Evolutionary conservation across 495 filamentous ascomycete species (phyloP), one percentile per base, ranked within the genome.

Genomic region (Eremomyces bilateralis): DNA sequence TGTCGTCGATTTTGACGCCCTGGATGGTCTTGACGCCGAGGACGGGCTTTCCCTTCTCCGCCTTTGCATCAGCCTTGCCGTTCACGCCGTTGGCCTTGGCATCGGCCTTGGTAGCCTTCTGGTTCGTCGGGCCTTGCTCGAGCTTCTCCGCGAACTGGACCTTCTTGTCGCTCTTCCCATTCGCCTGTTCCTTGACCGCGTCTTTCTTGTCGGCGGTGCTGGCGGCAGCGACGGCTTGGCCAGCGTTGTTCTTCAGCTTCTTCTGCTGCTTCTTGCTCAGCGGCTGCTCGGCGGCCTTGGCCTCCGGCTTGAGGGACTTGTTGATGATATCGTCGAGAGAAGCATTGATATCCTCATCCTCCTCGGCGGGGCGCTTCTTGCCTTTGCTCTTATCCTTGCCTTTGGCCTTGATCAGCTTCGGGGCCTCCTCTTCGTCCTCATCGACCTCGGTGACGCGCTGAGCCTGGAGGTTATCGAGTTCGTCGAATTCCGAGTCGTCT

Each of bases 81-180:
- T 35, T 22, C 13, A 27, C 24, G 8, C 13, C 13, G 8, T 6
- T 58, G 16, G 44, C 47, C 38, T 41, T 43, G 17, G 46, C 29
- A 22, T 58, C 52, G 39, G 44, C 33, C 47, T 64, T 69, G 21
- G 45, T 37, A 18, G 37, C 41, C 35, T 19, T 12, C 31, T 57
- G 60, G 13, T 48, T 39, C 28, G 82, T 82, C 25, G 88, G 88
- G 31, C 85, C 88, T 53, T 92, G 83, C 63, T 95, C 90, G 21
- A 97, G 77, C 53, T 94, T 80, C 66, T 94, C 90, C 43, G 88
- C 88, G 53, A 99, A 99, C 58, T 92, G 81, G 20, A 99, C 88
- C 63, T 94, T 94, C 71, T 95, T 97, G 53, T 80, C 76, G 42
- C 60, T 46, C 53, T 74, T 66, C 15, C 20, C n/a, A 10, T 46